These are phyloP conservation scores for Myxozyma udenii DNA, from an alignment of 805 yeast genomes.

Conservation along the genomic window DNA sequence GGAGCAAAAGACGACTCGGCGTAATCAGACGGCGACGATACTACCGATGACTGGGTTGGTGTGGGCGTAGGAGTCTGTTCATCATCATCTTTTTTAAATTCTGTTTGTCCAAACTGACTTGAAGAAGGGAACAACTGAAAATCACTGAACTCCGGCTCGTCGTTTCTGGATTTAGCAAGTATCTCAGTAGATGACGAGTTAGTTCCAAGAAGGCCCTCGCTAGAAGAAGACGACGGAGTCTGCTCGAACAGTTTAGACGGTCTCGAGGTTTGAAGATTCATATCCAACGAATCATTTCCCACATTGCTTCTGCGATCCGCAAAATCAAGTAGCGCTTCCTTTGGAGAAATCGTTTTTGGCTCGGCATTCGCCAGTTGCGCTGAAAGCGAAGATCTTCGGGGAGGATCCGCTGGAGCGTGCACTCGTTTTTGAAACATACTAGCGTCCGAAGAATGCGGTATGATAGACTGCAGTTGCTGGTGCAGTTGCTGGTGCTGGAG, in stretches of 20 bases:
- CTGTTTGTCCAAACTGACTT: too few relatives aligned
- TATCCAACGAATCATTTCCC: neutral
- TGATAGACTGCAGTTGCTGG: neutral
- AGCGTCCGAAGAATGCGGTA: neutral
- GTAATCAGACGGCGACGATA: constrained; percentile 19
- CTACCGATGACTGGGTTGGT: constrained; percentile 14
- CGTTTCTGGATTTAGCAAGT: neutral
- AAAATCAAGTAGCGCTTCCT: constrained; percentile 25
- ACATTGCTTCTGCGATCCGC: constrained; percentile 3
- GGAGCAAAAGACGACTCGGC: constrained; percentile 13
- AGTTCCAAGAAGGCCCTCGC: neutral
- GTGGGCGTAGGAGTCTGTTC: too few relatives aligned
- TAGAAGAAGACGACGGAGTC: constrained; percentile 22
- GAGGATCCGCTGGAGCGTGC: neutral
- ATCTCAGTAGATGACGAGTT: neutral
- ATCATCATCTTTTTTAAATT: too few relatives aligned
- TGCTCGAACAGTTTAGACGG: constrained; percentile 15
- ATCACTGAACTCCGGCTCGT: neutral
- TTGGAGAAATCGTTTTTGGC: constrained; percentile 25
- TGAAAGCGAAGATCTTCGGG: neutral
- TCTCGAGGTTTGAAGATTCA: constrained; percentile 1
- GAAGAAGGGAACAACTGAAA: neutral
- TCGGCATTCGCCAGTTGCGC: neutral
- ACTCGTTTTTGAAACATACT: neutral
- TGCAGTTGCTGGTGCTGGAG: constrained; percentile 2